These are phyloP conservation scores for Cucumis melo DNA, from an alignment of 306 rosid species.

Conservation along the genomic window DNA sequence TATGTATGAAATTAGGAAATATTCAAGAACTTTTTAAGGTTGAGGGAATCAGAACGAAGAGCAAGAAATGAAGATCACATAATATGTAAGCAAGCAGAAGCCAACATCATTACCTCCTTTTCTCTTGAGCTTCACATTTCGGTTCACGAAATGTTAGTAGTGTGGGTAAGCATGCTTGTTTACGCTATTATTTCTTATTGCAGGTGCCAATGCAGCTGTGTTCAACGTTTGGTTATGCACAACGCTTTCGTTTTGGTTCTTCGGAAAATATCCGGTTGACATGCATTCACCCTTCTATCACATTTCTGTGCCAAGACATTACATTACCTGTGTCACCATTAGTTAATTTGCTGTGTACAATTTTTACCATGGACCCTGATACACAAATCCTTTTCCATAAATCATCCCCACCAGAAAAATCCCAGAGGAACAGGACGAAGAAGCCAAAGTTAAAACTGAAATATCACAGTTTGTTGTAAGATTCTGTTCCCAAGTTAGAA, in stretches of 20 bases:
- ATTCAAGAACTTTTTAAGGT: conserved; percentile 77
- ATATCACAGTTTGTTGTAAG: background rate
- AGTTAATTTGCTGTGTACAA: background rate
- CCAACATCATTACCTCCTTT: background rate
- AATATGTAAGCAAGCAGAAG: background rate
- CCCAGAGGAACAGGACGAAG: background rate
- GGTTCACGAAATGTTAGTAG: background rate
- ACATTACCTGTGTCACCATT: background rate
- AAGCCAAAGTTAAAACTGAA: background rate
- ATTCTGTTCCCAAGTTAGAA: background rate
- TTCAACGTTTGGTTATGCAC: background rate
- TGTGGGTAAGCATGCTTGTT: background rate
- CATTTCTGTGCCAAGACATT: background rate
- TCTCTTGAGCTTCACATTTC: background rate
- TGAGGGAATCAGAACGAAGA: background rate
- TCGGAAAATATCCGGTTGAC: background rate
- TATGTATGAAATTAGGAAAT: conserved; percentile 92
- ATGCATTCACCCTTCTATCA: background rate
- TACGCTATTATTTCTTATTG: background rate
- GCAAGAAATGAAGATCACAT: conserved; percentile 1
- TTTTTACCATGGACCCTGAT: background rate
- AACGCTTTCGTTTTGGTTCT: background rate
- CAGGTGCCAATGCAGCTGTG: background rate
- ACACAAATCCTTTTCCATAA: background rate
- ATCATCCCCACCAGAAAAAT: background rate